Conservation (phyloP, 352 stramenopile species). For the Globisporangium emineosum region DNA sequence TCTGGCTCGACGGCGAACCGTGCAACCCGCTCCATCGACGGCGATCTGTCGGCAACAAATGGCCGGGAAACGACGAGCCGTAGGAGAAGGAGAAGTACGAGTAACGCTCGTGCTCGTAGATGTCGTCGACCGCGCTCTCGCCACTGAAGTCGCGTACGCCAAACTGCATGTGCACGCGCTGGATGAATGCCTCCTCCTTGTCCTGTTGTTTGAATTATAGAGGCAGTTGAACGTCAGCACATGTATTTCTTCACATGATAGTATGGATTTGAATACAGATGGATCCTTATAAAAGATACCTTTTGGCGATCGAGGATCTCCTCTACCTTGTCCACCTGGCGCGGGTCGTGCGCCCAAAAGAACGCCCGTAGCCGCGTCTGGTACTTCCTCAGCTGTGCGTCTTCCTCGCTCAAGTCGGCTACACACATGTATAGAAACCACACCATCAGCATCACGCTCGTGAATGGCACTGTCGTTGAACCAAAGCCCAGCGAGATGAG, state of each 20-base stretch:
- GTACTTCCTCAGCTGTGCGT: conserved; percentile 20
- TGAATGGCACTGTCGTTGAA: neutral
- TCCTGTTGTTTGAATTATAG: conserved; percentile 22
- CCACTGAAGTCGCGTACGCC: conserved; percentile 69
- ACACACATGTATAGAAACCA: neutral
- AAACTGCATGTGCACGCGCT: conserved; percentile 57
- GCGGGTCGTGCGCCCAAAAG: conserved; percentile 73
- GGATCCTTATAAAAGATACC: conserved; percentile 15
- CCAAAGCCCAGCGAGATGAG: neutral
- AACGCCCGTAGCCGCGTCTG: conserved; percentile 50
- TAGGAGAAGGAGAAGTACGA: conserved; percentile 77
- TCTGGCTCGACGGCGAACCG: conserved; percentile 61
- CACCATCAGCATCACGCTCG: neutral
- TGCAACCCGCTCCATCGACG: conserved; percentile 55
- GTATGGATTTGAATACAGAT: neutral
- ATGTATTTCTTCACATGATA: neutral
- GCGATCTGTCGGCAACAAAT: conserved; percentile 66
- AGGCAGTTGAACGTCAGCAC: neutral
- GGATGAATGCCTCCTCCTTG: conserved; percentile 55
- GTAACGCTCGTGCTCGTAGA: conserved; percentile 83
- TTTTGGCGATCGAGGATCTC: conserved; percentile 44
- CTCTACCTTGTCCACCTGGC: conserved; percentile 60
- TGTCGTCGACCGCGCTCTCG: conserved; percentile 62
- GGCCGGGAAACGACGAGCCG: conserved; percentile 61
- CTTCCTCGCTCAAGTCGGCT: conserved; percentile 14